These are phyloP conservation scores for Jackrogersella multiformis DNA, from an alignment of 495 filamentous ascomycete species.

Conservation along the genomic window DNA sequence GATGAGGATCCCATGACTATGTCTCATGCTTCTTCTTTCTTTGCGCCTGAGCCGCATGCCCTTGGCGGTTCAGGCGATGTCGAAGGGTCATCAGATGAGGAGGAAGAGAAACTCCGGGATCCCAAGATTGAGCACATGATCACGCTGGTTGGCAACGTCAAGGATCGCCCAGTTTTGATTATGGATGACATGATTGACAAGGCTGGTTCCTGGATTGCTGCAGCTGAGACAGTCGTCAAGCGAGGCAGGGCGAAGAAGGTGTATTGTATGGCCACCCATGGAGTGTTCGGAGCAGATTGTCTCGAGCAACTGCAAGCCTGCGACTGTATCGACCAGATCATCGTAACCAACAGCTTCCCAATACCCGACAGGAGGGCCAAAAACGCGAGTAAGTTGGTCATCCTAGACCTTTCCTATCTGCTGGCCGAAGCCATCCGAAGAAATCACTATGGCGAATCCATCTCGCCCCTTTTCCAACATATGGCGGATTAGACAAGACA, in stretches of 20 bases:
- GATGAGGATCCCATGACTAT: constrained; percentile 68
- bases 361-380: constrained; percentile 76
- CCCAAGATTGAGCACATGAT: constrained; percentile 89
- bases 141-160: constrained; percentile 93
- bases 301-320: constrained; percentile 91
- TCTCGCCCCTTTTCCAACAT: constrained; percentile 85
- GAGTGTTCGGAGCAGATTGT: constrained; percentile 88
- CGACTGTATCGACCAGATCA: constrained; percentile 89
- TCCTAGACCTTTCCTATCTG: constrained; percentile 87
- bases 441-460: constrained; percentile 92
- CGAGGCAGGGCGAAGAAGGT: constrained; percentile 90
- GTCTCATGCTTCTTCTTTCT: constrained; percentile 65
- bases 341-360: constrained; percentile 97
- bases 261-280: constrained; percentile 97
- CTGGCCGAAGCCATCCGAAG: constrained; percentile 91
- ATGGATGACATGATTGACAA: constrained; percentile 99
- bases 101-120: constrained; percentile 78
- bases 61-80: constrained; percentile 86
- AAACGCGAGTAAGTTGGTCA: constrained; percentile 81
- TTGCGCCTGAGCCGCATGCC: constrained; percentile 66
- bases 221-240: constrained; percentile 97
- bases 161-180: constrained; percentile 84
- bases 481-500: constrained; percentile 63
- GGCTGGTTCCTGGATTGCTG: constrained; percentile 94
- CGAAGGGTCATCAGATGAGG: constrained; percentile 83